Percentiles rank a stretch among this genome's conserved stretches.
Evolutionary conservation across 2,329 filamentous ascomycete genomes (phyloP).

Genomic region (Ascochyta rabiei): DNA sequence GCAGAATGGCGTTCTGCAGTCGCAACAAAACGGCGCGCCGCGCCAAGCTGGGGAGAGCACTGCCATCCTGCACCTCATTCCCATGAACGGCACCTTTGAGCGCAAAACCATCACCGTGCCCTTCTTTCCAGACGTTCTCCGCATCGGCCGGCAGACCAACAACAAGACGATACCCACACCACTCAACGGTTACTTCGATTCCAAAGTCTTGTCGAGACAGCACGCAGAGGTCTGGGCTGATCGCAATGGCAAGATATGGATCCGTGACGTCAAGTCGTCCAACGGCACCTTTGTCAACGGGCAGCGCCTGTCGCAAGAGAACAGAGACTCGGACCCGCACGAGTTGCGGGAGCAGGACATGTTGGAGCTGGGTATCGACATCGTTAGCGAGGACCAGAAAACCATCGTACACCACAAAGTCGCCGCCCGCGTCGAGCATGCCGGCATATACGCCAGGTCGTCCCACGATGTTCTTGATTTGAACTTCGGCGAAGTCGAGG

Average conservation of each 20-base stretch:
- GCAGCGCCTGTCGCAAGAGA: slow-evolving; percentile 86
- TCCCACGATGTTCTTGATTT: slow-evolving; percentile 82
- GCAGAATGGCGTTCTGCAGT: slow-evolving; percentile 66
- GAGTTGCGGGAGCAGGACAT: slow-evolving; percentile 91
- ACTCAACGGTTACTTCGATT: slow-evolving; percentile 94
- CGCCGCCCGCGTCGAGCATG: slow-evolving; percentile 93
- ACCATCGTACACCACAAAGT: slow-evolving; percentile 99
- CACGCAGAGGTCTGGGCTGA: slow-evolving; percentile 96
- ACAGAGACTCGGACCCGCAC: slow-evolving; percentile 93
- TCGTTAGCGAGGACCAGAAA: slow-evolving; percentile 98
- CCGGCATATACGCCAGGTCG: slow-evolving; percentile 74
- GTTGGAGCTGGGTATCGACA: slow-evolving; percentile 94
- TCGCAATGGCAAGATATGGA: slow-evolving; percentile 86
- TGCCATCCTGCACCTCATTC: slow-evolving; percentile 83
- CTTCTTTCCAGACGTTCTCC: slow-evolving; percentile 88
- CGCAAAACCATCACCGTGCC: slow-evolving; percentile 95
- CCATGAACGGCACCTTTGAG: slow-evolving; percentile 95
- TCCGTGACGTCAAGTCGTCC: slow-evolving; percentile 96
- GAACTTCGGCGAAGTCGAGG: slow-evolving; percentile 90
- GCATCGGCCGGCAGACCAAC: slow-evolving; percentile 96
- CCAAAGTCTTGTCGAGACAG: slow-evolving; percentile 93
- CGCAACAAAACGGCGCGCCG: slow-evolving; percentile 63
- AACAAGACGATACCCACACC: slow-evolving; percentile 92
- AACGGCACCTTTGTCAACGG: slow-evolving; percentile 99
- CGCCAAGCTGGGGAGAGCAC: slow-evolving; percentile 64